Conservation (phyloP, 805 yeast species). For the Groenewaldozyma salmanticensis region DNA sequence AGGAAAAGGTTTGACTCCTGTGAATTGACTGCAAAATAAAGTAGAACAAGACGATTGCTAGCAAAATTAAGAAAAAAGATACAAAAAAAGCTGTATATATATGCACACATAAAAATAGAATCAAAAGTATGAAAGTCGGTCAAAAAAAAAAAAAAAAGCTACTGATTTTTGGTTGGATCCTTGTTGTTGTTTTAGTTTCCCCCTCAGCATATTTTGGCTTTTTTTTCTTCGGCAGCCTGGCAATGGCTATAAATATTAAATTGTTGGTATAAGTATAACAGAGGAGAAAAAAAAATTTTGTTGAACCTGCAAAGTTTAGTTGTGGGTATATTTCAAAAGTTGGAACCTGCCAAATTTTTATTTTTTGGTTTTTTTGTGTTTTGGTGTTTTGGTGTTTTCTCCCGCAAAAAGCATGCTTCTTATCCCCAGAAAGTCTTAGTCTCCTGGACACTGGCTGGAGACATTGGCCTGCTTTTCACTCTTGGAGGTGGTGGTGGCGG, state of each 20-base stretch:
- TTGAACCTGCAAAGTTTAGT: too few species aligned
- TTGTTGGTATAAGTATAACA: too few species aligned
- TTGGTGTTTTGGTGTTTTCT: too few species aligned
- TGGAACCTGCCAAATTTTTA: too few species aligned
- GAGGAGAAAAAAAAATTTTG: too few species aligned
- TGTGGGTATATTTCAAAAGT: too few species aligned
- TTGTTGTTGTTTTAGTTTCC: background rate
- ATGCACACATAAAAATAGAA: background rate
- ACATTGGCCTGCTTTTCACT: background rate
- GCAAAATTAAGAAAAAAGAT: background rate
- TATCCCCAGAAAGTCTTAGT: too few species aligned
- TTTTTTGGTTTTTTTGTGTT: too few species aligned
- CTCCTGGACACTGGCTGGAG: background rate
- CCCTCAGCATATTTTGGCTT: background rate
- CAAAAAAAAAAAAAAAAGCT: constrained; percentile 1
- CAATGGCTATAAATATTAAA: too few species aligned
- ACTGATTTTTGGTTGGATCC: too few species aligned
- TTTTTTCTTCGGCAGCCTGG: too few species aligned
- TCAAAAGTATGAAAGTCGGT: background rate
- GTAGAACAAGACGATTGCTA: background rate
- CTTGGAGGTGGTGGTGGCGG: constrained; percentile 7
- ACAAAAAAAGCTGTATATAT: background rate
- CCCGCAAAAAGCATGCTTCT: too few species aligned
- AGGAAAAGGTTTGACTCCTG: constrained; percentile 9
- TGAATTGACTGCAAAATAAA: constrained; percentile 5